Conservation (phyloP, 345 rosid species). For the Physaria fendleri region DNA sequence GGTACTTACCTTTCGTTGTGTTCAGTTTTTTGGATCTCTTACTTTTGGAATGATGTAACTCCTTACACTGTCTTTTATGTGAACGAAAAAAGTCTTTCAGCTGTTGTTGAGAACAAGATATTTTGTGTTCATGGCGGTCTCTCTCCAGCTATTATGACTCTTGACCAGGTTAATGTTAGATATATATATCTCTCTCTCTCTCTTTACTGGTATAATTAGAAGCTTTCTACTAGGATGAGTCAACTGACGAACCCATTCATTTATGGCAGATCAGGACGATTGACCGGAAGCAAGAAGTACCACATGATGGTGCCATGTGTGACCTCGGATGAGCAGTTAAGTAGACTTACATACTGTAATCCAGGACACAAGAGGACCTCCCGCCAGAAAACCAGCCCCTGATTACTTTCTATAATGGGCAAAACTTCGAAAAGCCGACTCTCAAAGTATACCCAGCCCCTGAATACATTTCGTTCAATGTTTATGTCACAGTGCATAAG, state of each 20-base stretch:
- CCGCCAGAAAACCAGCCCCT: constrained; percentile 83
- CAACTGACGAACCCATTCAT: background rate
- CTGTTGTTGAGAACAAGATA: constrained; percentile 84
- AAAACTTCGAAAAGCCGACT: background rate
- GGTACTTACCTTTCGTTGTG: constrained; percentile 35
- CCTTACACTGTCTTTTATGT: background rate
- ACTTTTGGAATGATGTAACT: background rate
- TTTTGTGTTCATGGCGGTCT: constrained; percentile 99
- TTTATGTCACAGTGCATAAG: constrained; percentile 6
- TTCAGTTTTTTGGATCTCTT: constrained; percentile 3
- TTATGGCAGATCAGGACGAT: constrained; percentile 72
- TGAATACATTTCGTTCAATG: background rate
- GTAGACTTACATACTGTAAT: constrained; percentile 5
- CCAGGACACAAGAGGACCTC: constrained; percentile 93
- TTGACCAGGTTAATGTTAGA: constrained; percentile 72
- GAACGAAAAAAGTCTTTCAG: constrained; percentile 57
- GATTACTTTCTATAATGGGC: constrained; percentile 76
- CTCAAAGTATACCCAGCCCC: background rate
- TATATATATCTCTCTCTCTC: no score
- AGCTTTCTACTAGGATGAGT: background rate
- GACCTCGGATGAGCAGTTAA: constrained; percentile 38
- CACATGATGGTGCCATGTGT: constrained; percentile 99
- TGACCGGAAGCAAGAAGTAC: constrained; percentile 98
- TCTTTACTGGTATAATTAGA: background rate
- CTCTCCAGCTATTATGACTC: constrained; percentile 77